A percentile compares a stretch with the other conserved stretches of the same genome.
These are phyloP conservation scores for Hypsizygus ulmarius DNA, from an alignment of 1,284 basidiomycete genomes.

Conservation along the genomic window DNA sequence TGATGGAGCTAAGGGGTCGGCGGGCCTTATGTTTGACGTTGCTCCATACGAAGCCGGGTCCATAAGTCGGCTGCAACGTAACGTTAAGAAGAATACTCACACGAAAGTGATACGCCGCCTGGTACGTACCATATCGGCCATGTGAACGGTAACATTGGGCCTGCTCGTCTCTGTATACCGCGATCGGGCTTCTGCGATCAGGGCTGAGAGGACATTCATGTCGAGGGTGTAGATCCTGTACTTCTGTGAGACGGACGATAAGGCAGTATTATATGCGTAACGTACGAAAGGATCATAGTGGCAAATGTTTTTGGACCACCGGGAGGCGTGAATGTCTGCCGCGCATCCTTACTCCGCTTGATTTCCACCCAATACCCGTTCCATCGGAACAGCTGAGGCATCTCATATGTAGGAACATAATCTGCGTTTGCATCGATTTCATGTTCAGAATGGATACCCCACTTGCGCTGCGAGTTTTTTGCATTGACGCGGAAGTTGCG, in stretches of 20 bases:
- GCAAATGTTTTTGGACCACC: conserved; percentile 19
- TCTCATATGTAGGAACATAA: conserved; percentile 45
- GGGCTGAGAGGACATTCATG: conserved; percentile 39
- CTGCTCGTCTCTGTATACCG: conserved; percentile 42
- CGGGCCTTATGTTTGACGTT: conserved; percentile 46
- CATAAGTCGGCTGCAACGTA: conserved; percentile 30
- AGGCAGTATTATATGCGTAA: conserved; percentile 6
- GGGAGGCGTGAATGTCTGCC: neutral
- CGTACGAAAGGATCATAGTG: conserved; percentile 33
- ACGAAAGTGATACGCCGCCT: neutral
- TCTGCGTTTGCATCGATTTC: conserved; percentile 36
- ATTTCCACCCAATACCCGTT: conserved; percentile 50
- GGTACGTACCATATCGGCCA: conserved; percentile 34
- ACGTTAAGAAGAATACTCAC: neutral
- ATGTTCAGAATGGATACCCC: conserved; percentile 34
- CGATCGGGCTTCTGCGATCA: conserved; percentile 44
- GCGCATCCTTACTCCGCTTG: conserved; percentile 25
- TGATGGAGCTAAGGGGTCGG: conserved; percentile 48
- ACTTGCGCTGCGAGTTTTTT: conserved; percentile 42
- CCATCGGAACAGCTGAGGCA: conserved; percentile 48
- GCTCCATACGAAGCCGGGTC: conserved; percentile 37
- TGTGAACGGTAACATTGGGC: conserved; percentile 45
- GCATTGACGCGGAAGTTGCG: conserved; percentile 44
- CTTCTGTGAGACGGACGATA: neutral
- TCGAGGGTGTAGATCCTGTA: conserved; percentile 43